Conservation (phyloP, 2,329 filamentous ascomycete genomes). For the Aspergillus flavus region DNA sequence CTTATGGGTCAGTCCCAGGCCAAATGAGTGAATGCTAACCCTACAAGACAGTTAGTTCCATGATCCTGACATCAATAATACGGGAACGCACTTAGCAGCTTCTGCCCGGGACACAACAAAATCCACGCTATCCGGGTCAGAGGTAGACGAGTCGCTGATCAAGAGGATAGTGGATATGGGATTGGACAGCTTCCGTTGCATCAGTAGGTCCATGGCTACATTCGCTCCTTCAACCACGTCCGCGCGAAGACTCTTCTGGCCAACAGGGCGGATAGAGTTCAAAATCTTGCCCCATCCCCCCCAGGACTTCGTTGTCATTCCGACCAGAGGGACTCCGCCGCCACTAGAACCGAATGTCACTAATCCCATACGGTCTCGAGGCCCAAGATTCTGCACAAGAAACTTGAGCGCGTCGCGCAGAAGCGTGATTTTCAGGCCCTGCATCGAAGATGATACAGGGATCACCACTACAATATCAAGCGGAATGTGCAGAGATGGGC, state of each 20-base stretch:
- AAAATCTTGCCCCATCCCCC: conserved; percentile 85
- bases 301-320: conserved; percentile 97
- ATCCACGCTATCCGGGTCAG: conserved; percentile 91
- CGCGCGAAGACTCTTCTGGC: conserved; percentile 92
- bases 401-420: conserved; percentile 90
- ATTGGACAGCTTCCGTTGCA: conserved; percentile 96
- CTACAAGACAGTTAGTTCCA: conserved; percentile 47
- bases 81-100: conserved; percentile 78
- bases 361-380: conserved; percentile 92
- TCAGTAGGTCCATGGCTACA: conserved; percentile 95
- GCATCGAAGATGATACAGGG: conserved; percentile 97
- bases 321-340: conserved; percentile 91
- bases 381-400: conserved; percentile 84
- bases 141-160: conserved; percentile 95
- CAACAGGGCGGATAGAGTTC: conserved; percentile 85
- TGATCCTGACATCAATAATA: neutral
- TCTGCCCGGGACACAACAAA: conserved; percentile 97
- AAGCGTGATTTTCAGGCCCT: conserved; percentile 96
- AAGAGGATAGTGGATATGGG: conserved; percentile 93
- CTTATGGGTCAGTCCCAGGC: conserved; percentile 94
- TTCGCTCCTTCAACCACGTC: conserved; percentile 98
- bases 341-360: conserved; percentile 96
- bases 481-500: conserved; percentile 81
- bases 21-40: conserved; percentile 95
- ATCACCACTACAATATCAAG: conserved; percentile 96